Percentiles rank a stretch among this genome's conserved stretches.
phyloP scores from a whole-genome alignment of 1,139 yeast species.

The Geotrichum cucujoidarum region DNA sequence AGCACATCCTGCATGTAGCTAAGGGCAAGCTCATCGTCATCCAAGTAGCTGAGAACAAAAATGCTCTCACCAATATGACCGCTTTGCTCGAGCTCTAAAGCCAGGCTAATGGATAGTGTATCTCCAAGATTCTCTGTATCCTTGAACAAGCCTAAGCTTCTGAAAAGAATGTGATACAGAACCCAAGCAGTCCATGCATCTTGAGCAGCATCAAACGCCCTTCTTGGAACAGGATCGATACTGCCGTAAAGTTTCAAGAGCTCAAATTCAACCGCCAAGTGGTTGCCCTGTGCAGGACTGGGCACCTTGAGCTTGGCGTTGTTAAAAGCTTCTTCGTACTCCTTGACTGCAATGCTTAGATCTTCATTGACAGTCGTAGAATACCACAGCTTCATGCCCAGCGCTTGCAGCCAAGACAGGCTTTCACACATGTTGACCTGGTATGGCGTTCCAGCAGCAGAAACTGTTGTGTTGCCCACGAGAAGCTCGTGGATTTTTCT shows the following conservation, averaged over 20 bases:
- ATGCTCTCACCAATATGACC: constrained; percentile 57
- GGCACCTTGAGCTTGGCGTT: constrained; percentile 24
- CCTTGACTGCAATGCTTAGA: constrained; percentile 38
- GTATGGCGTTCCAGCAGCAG: constrained; percentile 31
- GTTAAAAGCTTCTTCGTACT: constrained; percentile 30
- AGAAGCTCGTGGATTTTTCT: constrained; percentile 60
- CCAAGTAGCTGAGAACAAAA: constrained; percentile 54
- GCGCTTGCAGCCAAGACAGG: constrained; percentile 62
- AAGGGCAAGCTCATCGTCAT: constrained; percentile 42
- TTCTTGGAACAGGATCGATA: constrained; percentile 30
- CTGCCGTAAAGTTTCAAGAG: constrained; percentile 45
- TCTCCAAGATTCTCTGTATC: constrained; percentile 39
- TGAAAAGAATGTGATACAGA: constrained; percentile 43
- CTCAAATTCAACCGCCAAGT: constrained; percentile 28
- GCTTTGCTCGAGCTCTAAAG: constrained; percentile 47
- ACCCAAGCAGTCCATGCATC: constrained; percentile 53
- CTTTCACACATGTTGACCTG: constrained; percentile 40
- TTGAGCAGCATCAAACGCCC: constrained; percentile 25
- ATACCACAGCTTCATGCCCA: constrained; percentile 58
- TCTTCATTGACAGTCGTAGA: constrained; percentile 44
- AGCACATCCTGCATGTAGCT: constrained; percentile 45
- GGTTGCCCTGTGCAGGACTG: constrained; percentile 26
- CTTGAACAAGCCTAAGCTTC: constrained; percentile 19
- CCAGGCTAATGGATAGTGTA: constrained; percentile 46
- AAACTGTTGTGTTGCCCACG: constrained; percentile 45